Conservation (phyloP, 768 basidiomycete species). For the Leccinum imitatum region DNA sequence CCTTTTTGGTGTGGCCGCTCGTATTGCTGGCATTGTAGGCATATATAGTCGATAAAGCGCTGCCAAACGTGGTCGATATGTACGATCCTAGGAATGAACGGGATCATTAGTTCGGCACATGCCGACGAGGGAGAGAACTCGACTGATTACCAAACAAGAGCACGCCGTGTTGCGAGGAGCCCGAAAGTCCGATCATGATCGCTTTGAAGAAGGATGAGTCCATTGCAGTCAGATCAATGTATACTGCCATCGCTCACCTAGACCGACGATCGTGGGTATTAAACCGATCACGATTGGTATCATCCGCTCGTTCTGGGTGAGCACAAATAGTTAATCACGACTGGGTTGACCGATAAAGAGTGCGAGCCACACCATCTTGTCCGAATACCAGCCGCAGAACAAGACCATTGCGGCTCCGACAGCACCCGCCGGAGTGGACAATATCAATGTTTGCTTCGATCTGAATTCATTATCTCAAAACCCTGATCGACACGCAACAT, state of each 20-base stretch:
- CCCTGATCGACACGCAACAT: neutral
- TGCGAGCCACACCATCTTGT: constrained; percentile 46
- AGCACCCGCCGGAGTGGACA: constrained; percentile 55
- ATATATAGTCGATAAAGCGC: constrained; percentile 57
- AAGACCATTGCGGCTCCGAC: constrained; percentile 49
- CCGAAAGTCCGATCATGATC: constrained; percentile 54
- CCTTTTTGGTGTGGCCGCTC: constrained; percentile 63
- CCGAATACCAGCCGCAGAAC: constrained; percentile 63
- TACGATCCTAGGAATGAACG: constrained; percentile 40
- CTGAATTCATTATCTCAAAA: constrained; percentile 27
- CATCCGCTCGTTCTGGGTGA: constrained; percentile 53
- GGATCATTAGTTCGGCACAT: neutral
- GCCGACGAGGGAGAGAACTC: neutral
- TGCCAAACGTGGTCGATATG: constrained; percentile 54
- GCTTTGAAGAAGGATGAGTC: constrained; percentile 28
- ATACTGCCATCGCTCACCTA: constrained; percentile 34
- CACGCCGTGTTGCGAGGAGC: constrained; percentile 46
- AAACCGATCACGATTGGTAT: constrained; percentile 56
- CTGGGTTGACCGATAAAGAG: neutral
- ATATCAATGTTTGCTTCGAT: constrained; percentile 58
- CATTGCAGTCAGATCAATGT: neutral
- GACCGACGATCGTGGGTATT: constrained; percentile 57
- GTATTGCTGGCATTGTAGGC: constrained; percentile 67
- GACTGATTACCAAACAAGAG: constrained; percentile 51
- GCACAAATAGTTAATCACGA: neutral